phyloP scores from a whole-genome alignment of 2,329 filamentous ascomycete genomes.

The Rhytidhysteron rufulum region DNA sequence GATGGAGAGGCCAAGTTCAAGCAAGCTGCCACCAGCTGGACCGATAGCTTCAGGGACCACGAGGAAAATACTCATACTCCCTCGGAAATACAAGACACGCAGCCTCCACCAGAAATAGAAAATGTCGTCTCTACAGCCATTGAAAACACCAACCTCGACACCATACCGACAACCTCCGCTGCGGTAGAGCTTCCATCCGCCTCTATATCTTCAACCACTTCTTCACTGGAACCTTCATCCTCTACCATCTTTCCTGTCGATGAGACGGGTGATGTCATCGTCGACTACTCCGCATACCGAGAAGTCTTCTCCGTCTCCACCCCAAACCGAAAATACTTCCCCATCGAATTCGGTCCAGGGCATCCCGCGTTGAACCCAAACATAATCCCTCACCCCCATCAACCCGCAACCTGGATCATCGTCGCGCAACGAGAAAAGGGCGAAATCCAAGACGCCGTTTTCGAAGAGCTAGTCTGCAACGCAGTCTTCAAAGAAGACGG shows the following conservation, averaged over 20 bases:
- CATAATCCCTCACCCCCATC: slow-evolving; percentile 53
- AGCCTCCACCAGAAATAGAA: too few species aligned
- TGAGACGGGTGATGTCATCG: not conserved
- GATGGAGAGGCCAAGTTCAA: slow-evolving; percentile 1
- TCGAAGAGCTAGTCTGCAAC: slow-evolving; percentile 47
- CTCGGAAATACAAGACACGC: not conserved
- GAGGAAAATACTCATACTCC: not conserved
- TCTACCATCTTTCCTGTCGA: not conserved
- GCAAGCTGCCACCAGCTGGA: slow-evolving; percentile 1
- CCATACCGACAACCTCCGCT: not conserved
- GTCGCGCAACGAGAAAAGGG: slow-evolving; percentile 45
- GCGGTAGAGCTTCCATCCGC: not conserved
- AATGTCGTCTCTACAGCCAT: not conserved
- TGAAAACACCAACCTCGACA: not conserved
- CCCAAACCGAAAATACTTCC: slow-evolving; percentile 46
- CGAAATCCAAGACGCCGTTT: slow-evolving; percentile 21
- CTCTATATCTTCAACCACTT: too few species aligned
- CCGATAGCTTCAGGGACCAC: not conserved
- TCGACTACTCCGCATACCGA: slow-evolving; percentile 2
- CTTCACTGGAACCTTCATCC: slow-evolving; percentile 1
- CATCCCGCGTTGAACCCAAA: slow-evolving; percentile 51
- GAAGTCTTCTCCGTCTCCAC: slow-evolving; percentile 49
- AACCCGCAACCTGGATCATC: slow-evolving; percentile 48
- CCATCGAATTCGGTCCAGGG: slow-evolving; percentile 44
- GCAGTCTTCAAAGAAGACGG: slow-evolving; percentile 43